A percentile compares a stretch with the other conserved stretches of the same genome.
Conservation (phyloP, 805 yeast genomes). For the Cyberlindnera galapagoensis region DNA sequence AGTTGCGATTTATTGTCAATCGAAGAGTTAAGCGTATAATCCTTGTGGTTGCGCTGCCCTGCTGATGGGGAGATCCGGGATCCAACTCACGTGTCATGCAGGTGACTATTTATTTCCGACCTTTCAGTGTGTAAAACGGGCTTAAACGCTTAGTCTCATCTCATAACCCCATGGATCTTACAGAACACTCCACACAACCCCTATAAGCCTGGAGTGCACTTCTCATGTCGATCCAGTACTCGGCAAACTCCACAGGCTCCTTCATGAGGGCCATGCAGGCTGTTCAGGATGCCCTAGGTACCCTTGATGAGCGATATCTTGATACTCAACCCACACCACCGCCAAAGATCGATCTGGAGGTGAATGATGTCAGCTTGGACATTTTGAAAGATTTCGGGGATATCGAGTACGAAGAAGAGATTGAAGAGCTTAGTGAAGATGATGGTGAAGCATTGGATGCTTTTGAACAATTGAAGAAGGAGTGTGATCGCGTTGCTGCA, state of each 20-base stretch:
- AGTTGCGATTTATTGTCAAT: too few relatives aligned
- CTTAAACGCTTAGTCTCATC: too few relatives aligned
- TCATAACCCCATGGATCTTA: too few relatives aligned
- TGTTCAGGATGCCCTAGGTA: conserved; percentile 45
- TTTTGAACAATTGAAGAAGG: conserved; percentile 18
- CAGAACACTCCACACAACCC: too few relatives aligned
- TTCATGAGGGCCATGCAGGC: conserved; percentile 75
- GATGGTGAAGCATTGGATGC: conserved; percentile 8
- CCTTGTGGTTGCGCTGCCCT: too few relatives aligned
- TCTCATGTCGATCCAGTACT: conserved; percentile 45
- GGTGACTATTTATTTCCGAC: too few relatives aligned
- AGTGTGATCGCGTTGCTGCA: conserved; percentile 27
- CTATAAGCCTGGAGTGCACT: too few relatives aligned
- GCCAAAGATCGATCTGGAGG: conserved; percentile 35
- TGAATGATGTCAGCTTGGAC: conserved; percentile 29
- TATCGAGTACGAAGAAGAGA: conserved; percentile 22
- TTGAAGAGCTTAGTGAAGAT: conserved; percentile 12
- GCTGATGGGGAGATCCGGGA: too few relatives aligned
- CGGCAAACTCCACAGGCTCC: conserved; percentile 62
- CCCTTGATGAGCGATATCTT: conserved; percentile 6
- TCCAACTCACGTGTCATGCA: too few relatives aligned
- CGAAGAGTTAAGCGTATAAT: too few relatives aligned
- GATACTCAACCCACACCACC: too few relatives aligned
- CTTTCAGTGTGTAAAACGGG: too few relatives aligned
- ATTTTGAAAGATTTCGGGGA: conserved; percentile 29